Percentiles rank a stretch among this genome's conserved stretches.
These are phyloP conservation scores for Posidonia australis DNA, from an alignment of 106 monocot genomes.

Conservation along the genomic window DNA sequence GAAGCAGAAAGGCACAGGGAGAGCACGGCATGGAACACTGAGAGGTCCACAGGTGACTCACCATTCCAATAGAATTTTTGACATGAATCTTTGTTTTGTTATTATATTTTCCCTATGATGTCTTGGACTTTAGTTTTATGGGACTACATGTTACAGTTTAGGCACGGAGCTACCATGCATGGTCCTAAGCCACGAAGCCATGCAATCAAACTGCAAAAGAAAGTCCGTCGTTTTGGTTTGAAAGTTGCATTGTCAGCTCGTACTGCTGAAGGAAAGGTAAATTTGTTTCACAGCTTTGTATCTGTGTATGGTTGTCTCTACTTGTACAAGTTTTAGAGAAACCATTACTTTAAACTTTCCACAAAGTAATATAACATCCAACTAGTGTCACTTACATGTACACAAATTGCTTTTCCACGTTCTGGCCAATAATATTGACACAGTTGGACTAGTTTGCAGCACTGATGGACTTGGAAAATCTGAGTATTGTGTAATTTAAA, in stretches of 20 bases:
- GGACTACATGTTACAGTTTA: slow-evolving; percentile 48
- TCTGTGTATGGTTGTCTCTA: neutral
- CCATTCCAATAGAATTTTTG: neutral
- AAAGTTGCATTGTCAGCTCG: slow-evolving; percentile 84
- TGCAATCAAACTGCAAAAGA: slow-evolving; percentile 92
- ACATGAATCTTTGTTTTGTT: slow-evolving; percentile 1
- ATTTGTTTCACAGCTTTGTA: neutral
- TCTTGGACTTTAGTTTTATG: neutral
- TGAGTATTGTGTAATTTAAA: too few species aligned
- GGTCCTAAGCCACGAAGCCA: slow-evolving; percentile 97
- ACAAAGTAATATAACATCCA: too few species aligned
- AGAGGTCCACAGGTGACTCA: slow-evolving; percentile 82
- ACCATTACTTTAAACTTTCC: too few species aligned
- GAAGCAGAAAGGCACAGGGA: slow-evolving; percentile 87
- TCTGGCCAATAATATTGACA: too few species aligned
- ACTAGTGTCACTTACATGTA: too few species aligned
- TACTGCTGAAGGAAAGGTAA: slow-evolving; percentile 85
- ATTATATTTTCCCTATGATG: neutral
- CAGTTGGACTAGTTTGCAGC: too few species aligned
- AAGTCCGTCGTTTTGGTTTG: slow-evolving; percentile 73
- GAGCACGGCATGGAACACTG: slow-evolving; percentile 86
- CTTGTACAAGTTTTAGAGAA: neutral
- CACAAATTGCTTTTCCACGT: too few species aligned
- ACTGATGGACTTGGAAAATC: too few species aligned
- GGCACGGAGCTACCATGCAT: slow-evolving; percentile 76